Base-by-base conservation (phyloP, 371 early-diverging fungal genomes). In the Apophysomyces ossiformis region DNA sequence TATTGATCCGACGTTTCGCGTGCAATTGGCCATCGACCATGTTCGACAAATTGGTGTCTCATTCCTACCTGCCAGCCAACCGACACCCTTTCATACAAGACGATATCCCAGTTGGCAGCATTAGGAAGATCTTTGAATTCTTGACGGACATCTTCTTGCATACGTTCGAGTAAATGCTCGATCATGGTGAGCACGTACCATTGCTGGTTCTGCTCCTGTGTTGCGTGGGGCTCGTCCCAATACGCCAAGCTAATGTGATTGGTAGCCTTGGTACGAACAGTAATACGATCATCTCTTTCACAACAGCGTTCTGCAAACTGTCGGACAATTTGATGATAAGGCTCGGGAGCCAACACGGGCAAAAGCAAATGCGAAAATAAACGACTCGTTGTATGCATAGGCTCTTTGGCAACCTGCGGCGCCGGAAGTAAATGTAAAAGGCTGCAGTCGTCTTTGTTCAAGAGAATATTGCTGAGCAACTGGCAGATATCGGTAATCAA, bases 231-330 rank as follows among this genome's bases (percentile, higher is more conserved):
- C 39, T 80, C 80, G 62, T 80, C 75, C 75, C 75, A 77, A 46
- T 80, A 80, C 1, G 77, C 80, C 5, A 80, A 56, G 32, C 77
- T 80, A 39, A 80, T 73, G 39, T 80, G 80, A 37, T 80, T 70
- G 15, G 75, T 70, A 35, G 57, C 57, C 41, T 80, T 80, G 2
- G 71, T 37, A 4, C 79, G 66, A 16, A 79, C 35, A 7, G 16
- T 43, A n/a, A 61, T 57, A 39, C 57, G 32, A n/a, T 32, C 16
- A 43, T 50, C 54, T 21, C 21, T 50, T 26, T 58, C 45, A 39
- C 39, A 36, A 26, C 43, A 60, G 46, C 39, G 13, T 6, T 50
- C 43, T 9, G 68, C 70, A 43, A 75, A 57, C 1, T 46, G 6
- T 44, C 43, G 11, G 3, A 4, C 38, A 5, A 63, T 12, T 4